Percentiles rank a stretch among this genome's conserved stretches.
Conservation (phyloP, 495 filamentous ascomycete species). For the Jackrogersella multiformis region DNA sequence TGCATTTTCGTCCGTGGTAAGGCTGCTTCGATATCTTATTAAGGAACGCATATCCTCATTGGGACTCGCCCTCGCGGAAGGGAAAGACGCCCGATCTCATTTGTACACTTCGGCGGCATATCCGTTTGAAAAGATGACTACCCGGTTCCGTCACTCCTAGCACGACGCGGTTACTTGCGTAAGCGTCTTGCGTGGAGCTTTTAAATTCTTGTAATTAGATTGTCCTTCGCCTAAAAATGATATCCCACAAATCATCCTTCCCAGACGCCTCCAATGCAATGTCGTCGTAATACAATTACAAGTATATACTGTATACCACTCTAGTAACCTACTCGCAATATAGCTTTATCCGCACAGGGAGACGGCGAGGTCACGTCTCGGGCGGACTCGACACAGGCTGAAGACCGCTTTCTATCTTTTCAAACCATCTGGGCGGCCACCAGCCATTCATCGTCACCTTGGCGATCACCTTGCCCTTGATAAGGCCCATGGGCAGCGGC, state of each 20-base stretch:
- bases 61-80: conserved; percentile 23
- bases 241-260: conserved; percentile 38
- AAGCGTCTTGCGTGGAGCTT: conserved; percentile 22
- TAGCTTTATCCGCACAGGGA: not conserved
- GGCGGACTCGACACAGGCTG: conserved; percentile 19
- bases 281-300: conserved; percentile 21
- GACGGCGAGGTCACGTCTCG: conserved; percentile 2
- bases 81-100: conserved; percentile 34
- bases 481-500: conserved; percentile 81
- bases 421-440: conserved; percentile 64
- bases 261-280: conserved; percentile 20
- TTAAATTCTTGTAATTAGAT: conserved; percentile 48
- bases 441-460: conserved; percentile 57
- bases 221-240: conserved; percentile 43
- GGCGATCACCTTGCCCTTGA: conserved; percentile 86
- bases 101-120: conserved; percentile 39
- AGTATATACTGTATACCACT: conserved; percentile 3
- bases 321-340: not conserved
- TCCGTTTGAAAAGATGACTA: conserved; percentile 25
- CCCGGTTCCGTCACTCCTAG: conserved; percentile 18
- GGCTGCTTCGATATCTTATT: conserved; percentile 43
- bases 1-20: conserved; percentile 38
- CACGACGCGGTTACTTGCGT: conserved; percentile 15
- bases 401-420: conserved; percentile 48
- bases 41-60: conserved; percentile 48